phyloP scores from a whole-genome alignment of 2,329 filamentous ascomycete species.

The Ascochyta pisi region DNA sequence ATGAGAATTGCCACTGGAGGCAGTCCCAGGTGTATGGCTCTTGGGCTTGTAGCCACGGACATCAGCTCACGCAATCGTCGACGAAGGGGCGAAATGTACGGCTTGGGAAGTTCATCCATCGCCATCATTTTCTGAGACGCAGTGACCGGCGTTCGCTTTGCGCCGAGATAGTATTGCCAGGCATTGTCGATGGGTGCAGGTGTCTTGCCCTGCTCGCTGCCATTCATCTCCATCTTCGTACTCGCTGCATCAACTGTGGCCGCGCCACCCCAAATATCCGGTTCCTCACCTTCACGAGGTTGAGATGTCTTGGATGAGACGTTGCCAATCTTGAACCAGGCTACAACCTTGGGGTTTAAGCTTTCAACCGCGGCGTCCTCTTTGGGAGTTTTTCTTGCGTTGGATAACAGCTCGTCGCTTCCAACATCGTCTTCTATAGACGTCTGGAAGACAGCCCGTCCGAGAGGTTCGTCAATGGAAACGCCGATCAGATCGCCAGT shows the following conservation, averaged over 20 bases:
- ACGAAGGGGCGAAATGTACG: slow-evolving; percentile 55
- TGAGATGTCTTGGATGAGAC: slow-evolving; percentile 53
- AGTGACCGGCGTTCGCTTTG: slow-evolving; percentile 69
- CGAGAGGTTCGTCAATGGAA: slow-evolving; percentile 84
- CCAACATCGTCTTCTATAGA: slow-evolving; percentile 73
- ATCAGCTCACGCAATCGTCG: slow-evolving; percentile 82
- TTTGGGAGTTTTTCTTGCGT: slow-evolving; percentile 45
- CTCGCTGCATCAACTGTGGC: slow-evolving; percentile 84
- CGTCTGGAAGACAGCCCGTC: slow-evolving; percentile 78
- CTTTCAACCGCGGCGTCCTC: slow-evolving; percentile 23
- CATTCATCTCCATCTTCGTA: slow-evolving; percentile 90
- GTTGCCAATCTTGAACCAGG: slow-evolving; percentile 91
- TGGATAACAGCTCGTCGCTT: slow-evolving; percentile 61
- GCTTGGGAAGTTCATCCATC: slow-evolving; percentile 49
- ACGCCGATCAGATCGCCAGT: slow-evolving; percentile 89
- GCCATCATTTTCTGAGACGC: slow-evolving; percentile 64
- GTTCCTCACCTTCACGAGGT: slow-evolving; percentile 65
- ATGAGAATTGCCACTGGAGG: slow-evolving; percentile 88
- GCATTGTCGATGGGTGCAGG: slow-evolving; percentile 77
- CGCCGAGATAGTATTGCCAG: slow-evolving; percentile 90
- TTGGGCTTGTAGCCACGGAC: slow-evolving; percentile 83
- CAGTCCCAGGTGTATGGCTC: slow-evolving; percentile 85
- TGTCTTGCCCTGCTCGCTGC: slow-evolving; percentile 81
- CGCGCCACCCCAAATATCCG: slow-evolving; percentile 83
- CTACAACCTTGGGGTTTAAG: slow-evolving; percentile 60